Conservation (phyloP, 768 basidiomycete species). For the Mycena latifolia region DNA sequence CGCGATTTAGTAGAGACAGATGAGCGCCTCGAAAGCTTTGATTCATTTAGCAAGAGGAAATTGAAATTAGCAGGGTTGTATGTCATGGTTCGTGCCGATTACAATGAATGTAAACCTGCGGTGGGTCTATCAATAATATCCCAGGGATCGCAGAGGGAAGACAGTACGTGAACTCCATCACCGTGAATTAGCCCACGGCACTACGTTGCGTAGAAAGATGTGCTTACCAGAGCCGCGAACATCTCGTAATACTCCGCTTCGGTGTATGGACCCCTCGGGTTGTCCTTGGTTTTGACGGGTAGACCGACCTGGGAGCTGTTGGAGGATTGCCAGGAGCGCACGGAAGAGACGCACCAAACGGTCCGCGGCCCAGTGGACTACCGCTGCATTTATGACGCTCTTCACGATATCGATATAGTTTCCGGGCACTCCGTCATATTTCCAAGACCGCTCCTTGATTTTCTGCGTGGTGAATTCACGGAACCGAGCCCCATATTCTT, state of each 20-base stretch:
- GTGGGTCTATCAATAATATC: too few species aligned
- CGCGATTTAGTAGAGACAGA: too few species aligned
- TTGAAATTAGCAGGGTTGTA: too few species aligned
- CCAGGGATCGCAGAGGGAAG: too few species aligned
- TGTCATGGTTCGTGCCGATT: too few species aligned
- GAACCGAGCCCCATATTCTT: slow-evolving; percentile 43
- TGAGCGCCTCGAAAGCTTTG: too few species aligned
- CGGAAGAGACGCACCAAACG: slow-evolving; percentile 44
- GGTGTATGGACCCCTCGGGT: slow-evolving; percentile 51
- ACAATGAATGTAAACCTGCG: slow-evolving; percentile 27
- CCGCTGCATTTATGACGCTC: slow-evolving; percentile 55
- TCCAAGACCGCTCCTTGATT: slow-evolving; percentile 43
- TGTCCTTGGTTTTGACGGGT: slow-evolving; percentile 51
- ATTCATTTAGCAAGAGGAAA: too few species aligned
- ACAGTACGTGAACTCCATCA: slow-evolving; percentile 13
- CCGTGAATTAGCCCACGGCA: neutral
- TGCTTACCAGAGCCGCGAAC: slow-evolving; percentile 40
- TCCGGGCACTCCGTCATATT: slow-evolving; percentile 42
- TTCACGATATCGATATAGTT: slow-evolving; percentile 56
- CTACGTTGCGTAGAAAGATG: too few species aligned
- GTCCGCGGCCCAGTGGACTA: slow-evolving; percentile 56
- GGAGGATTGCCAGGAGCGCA: neutral
- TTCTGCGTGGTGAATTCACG: slow-evolving; percentile 32
- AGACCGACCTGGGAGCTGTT: slow-evolving; percentile 47
- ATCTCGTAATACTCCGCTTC: slow-evolving; percentile 56